Base-by-base conservation (phyloP, 78 protist genomes). In the Chrysochromulina parva region DNA sequence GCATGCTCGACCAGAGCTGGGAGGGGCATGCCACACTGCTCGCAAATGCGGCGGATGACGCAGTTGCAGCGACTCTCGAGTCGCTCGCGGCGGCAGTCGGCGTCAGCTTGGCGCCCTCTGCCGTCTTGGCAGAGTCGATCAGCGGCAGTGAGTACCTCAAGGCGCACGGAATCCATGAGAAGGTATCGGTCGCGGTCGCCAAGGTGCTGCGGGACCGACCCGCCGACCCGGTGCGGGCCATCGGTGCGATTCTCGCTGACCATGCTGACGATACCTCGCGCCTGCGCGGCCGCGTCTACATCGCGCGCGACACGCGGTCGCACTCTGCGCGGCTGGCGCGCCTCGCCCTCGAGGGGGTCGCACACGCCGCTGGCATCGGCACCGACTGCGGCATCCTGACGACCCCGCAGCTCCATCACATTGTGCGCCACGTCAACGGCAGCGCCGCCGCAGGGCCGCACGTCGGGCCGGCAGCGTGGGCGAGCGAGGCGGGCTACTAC, bases 371-470 rank as follows among this genome's bases (percentile, higher is more conserved):
- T 20, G 86, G 38, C 14, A 6, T 0, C 14, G 65, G 4, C 26
- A 5, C 0, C 38, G 92, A 90, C 55, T 0, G 20, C 19, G 97
- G 97, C 38, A 53, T 90, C 55, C 69, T 95, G 48, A 93, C 95
- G 19, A 95, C 97, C 24, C 97, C 97, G 10, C 95, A 90, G 67
- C 90, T 95, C 26, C 97, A 95, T 81, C 94, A 76, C 84, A 7
- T 89, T 24, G 93, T 90, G 47, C 74, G 94, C 48, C n/a, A 28
- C 14, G 13, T 10, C 38, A 48, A 55, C 50, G 92, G 84, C 53
- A 28, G 9, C 19, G 58, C 3, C 58, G 48, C 22, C 19, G 13
- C 87, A 82, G 11, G 84, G 85, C 60, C 24, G 20, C 67, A 76
- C 3, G 48, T 53, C 48, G 24, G 86, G 6, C 47, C n/a, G n/a